A percentile compares a stretch with the other conserved stretches of the same genome.
These are phyloP conservation scores for Cyclotella atomus DNA, from an alignment of 108 stramenopile species.

Conservation along the genomic window DNA sequence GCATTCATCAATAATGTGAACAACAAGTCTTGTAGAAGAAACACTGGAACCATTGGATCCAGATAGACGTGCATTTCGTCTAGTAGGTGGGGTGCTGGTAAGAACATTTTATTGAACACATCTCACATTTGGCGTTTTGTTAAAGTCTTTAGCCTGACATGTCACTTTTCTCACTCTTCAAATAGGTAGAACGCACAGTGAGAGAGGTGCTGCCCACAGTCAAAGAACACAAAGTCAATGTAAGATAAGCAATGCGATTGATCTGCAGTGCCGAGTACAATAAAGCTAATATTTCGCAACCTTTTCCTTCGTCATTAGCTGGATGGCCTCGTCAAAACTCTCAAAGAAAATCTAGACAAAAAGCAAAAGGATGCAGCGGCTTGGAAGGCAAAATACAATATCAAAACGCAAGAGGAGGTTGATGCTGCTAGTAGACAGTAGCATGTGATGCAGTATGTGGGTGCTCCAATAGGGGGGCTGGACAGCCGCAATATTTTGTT, in stretches of 20 bases:
- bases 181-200: constrained; percentile 89
- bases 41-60: constrained; percentile 89
- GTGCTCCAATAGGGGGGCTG: too few relatives aligned
- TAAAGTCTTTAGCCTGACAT: too few relatives aligned
- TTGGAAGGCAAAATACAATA: constrained; percentile 78
- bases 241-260: constrained; percentile 48
- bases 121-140: too few relatives aligned
- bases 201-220: constrained; percentile 93
- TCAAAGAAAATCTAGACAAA: constrained; percentile 60
- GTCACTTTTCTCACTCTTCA: not conserved
- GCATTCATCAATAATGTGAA: not conserved
- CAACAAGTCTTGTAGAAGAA: constrained; percentile 84
- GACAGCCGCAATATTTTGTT: too few relatives aligned
- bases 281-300: not conserved
- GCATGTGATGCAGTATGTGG: not conserved
- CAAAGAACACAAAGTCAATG: constrained; percentile 76
- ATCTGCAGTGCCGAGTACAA: not conserved
- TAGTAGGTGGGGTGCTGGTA: constrained; percentile 92
- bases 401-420: constrained; percentile 59
- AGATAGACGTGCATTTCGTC: constrained; percentile 86
- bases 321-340: constrained; percentile 59
- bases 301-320: too few relatives aligned
- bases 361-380: constrained; percentile 81
- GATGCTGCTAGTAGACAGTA: constrained; percentile 46
- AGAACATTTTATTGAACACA: constrained; percentile 1